Percentiles rank a stretch among this genome's conserved stretches.
Evolutionary conservation across 352 stramenopile species (phyloP).

Genomic region (Globisporangium camurandrum): DNA sequence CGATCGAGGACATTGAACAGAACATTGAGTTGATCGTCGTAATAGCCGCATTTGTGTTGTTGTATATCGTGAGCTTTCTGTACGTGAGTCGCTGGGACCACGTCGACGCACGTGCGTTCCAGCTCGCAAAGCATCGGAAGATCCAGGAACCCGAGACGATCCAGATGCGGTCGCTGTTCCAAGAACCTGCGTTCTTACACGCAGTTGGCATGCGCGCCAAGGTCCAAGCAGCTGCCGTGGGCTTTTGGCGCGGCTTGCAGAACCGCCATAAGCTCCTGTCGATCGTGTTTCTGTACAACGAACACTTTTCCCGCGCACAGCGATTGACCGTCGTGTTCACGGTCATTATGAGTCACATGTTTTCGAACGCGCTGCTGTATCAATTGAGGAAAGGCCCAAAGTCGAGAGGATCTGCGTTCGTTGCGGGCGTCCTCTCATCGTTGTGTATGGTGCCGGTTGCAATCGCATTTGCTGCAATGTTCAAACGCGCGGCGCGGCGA

Average conservation of each 20-base stretch:
- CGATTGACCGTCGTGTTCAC: conserved; percentile 66
- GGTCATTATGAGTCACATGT: conserved; percentile 63
- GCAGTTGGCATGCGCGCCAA: conserved; percentile 41
- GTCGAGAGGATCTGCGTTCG: conserved; percentile 35
- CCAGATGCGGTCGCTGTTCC: conserved; percentile 51
- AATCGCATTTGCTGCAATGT: conserved; percentile 62
- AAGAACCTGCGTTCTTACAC: conserved; percentile 49
- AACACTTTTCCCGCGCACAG: conserved; percentile 54
- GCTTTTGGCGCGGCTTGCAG: conserved; percentile 47
- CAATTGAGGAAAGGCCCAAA: conserved; percentile 38
- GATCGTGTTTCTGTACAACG: conserved; percentile 69
- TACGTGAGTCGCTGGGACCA: conserved; percentile 61
- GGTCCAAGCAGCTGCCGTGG: conserved; percentile 20
- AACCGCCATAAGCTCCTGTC: conserved; percentile 62
- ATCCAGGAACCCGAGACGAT: conserved; percentile 41
- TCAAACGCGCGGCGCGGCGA: conserved; percentile 54
- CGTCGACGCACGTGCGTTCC: conserved; percentile 23
- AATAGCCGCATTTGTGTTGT: conserved; percentile 37
- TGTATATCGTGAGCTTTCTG: conserved; percentile 44
- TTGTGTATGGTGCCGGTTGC: conserved; percentile 58
- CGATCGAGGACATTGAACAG: conserved; percentile 41
- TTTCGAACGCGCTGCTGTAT: conserved; percentile 61
- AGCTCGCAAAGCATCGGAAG: conserved; percentile 27
- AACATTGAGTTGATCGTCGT: conserved; percentile 49
- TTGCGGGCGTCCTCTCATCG: conserved; percentile 47